A percentile compares a stretch with the other conserved stretches of the same genome.
These are phyloP conservation scores for Nothopassalora personata DNA, from an alignment of 2,329 filamentous ascomycete genomes.

Conservation along the genomic window DNA sequence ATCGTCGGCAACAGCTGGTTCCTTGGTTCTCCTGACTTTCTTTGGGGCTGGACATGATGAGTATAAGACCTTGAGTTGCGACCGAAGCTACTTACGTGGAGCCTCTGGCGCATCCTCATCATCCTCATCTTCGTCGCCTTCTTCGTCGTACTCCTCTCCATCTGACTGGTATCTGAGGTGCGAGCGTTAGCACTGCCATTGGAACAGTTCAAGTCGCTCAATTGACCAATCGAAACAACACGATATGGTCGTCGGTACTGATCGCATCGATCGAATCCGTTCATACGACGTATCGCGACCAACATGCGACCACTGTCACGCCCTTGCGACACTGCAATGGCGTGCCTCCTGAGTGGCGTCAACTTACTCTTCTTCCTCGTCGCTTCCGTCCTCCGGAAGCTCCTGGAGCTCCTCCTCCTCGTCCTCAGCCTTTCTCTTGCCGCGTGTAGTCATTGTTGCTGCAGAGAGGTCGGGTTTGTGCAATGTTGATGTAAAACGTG, in stretches of 20 bases:
- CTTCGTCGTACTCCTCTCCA: conserved; percentile 14
- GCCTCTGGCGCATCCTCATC: conserved; percentile 12
- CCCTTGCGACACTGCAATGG: conserved; percentile 1
- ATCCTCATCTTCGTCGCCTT: conserved; percentile 10
- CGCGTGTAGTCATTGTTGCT: conserved; percentile 36
- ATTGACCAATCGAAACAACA: not conserved
- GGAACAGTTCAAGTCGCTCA: not conserved
- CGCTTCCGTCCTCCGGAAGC: conserved; percentile 41
- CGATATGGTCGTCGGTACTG: not conserved
- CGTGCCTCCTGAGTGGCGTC: conserved; percentile 5
- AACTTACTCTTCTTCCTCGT: conserved; percentile 41
- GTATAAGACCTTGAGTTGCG: not conserved
- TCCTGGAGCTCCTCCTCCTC: conserved; percentile 41
- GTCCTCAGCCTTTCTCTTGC: conserved; percentile 38
- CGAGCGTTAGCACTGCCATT: not conserved
- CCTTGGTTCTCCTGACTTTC: conserved; percentile 22
- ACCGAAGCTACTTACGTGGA: conserved; percentile 5
- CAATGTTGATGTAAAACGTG: not conserved
- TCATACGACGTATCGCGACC: conserved; percentile 1
- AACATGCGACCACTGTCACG: not conserved
- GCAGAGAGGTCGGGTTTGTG: not conserved
- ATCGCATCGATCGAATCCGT: not conserved
- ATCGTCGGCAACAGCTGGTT: conserved; percentile 9
- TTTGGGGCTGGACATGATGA: conserved; percentile 12
- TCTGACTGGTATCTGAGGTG: conserved; percentile 5